Evolutionary conservation across 2,329 filamentous ascomycete species (phyloP), one percentile per base, ranked within the genome.

Genomic region (Aureobasidium lini): DNA sequence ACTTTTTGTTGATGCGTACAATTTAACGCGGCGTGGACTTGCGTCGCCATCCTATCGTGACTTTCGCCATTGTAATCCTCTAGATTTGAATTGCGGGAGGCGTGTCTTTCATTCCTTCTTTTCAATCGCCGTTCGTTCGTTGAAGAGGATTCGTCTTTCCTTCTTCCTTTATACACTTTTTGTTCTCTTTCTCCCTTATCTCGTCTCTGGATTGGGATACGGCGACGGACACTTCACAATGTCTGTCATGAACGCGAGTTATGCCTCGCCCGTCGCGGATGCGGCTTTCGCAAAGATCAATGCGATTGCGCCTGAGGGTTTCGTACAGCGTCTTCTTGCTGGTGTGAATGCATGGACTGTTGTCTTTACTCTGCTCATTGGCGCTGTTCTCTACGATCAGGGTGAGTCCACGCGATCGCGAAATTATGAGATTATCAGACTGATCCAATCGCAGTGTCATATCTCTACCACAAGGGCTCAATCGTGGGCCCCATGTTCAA

Each of bases 351-450:
- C 81, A 73, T 84, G 84, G 79, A 86, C 86, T 62, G 79, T 90
- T 64, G 66, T 88, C 36, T 71, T 92, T 65, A 89, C 89, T 15
- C 63, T 94, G 53, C 71, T 96, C 60, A 77, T 87, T 36, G 68
- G 88, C 8, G 83, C 87, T 57, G 83, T 95, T 60, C 82, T 85
- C 62, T 97, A 96, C 73, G 93, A 97, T 75, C 93, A 97, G 78
- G 79, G 93, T 96, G 80, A 73, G 89, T 80, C 37, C 29, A 8
- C 31, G 28, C 13, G 4, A 47, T 13, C 6, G 28, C 13, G 47
- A 34, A 8, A 2, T 18, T 10, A 9, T 37, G 2, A 10, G 4
- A n/a, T 18, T n/a, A 28, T 47, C 31, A 32, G 44, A 60, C 65
- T 69, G 53, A 69, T 63, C 47, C 46, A 40, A 31, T n/a, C 28